phyloP scores from a whole-genome alignment of 768 basidiomycete species.

The Neoboletus subvelutipes region DNA sequence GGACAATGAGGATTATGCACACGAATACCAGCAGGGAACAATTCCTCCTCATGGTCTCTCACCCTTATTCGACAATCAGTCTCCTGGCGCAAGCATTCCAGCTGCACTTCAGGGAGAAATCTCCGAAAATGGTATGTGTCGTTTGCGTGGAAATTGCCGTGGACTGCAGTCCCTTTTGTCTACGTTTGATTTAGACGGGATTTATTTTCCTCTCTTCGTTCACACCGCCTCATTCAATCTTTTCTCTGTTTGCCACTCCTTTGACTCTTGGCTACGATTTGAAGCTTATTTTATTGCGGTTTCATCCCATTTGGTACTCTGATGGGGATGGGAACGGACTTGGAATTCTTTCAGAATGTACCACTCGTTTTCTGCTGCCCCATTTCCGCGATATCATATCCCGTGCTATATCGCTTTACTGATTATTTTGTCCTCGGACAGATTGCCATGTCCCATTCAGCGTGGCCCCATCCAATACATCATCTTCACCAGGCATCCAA shows the following conservation, averaged over 20 bases:
- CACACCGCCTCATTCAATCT: neutral
- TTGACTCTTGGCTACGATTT: neutral
- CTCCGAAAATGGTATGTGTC: slow-evolving; percentile 22
- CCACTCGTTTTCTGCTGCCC: neutral
- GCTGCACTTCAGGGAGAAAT: neutral
- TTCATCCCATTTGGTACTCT: neutral
- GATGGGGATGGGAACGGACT: neutral
- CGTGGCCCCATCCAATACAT: neutral
- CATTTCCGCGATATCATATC: neutral
- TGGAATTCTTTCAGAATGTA: neutral
- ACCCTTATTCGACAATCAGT: neutral
- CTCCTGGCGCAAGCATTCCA: neutral
- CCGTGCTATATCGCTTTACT: neutral
- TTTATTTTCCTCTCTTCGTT: neutral
- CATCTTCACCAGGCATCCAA: neutral
- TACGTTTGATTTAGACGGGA: neutral
- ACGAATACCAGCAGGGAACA: neutral
- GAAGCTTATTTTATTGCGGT: neutral
- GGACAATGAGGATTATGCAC: neutral
- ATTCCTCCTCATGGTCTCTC: neutral
- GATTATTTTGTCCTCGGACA: slow-evolving; percentile 1
- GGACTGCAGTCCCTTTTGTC: neutral
- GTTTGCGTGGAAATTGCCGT: slow-evolving; percentile 9
- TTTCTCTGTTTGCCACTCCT: neutral
- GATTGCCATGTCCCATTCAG: slow-evolving; percentile 3